Base-by-base conservation (phyloP, 306 rosid species). In the Cucumis melo region DNA sequence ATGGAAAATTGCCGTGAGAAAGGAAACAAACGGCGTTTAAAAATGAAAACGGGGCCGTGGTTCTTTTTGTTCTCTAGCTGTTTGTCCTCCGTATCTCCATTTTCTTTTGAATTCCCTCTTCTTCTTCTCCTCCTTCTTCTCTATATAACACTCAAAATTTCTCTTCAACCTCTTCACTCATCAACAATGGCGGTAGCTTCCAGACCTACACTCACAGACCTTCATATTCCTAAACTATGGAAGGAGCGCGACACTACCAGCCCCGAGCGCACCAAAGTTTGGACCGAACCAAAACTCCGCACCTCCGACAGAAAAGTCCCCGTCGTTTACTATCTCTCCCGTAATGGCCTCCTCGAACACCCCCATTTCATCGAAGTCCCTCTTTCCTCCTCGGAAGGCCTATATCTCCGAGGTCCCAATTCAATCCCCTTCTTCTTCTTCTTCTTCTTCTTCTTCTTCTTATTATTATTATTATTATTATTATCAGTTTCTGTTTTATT, bases 281-380 rank as follows among this genome's bases (percentile, higher is more conserved):
- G 97, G 97, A 80, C 87, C 17, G 96, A 92, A 75, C 90, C 95
- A 17, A 87, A 81, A 84, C 87, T 87, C 51, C 72, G 48, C 76
- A 73, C 84, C 80, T 77, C 84, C 80, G 57, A 65, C 19, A 56
- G 78, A 61, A 91, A 82, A 74, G 91, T 89, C 65, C 86, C 98
- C 20, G 97, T 94, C 60, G 96, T 94, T 67, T 94, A 94, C 89
- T 94, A 94, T 39, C 87, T 94, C 55, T 85, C 95, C 79, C 80
- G 93, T 10, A 94, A 89, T 73, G 98, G 98, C 83, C 95, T 87
- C 64, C 97, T 94, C 19, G 95, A 94, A 48, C 98, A 94, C 77
- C 98, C 98, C 5, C 98, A 94, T 75, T 94, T 89, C 97, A 91
- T 94, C 92, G 98, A 94, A 77, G 96, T 94, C 71, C 83, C 93